Evolutionary conservation across 2,329 filamentous ascomycete genomes (phyloP).

Genomic region (Cladosporium sp.): DNA sequence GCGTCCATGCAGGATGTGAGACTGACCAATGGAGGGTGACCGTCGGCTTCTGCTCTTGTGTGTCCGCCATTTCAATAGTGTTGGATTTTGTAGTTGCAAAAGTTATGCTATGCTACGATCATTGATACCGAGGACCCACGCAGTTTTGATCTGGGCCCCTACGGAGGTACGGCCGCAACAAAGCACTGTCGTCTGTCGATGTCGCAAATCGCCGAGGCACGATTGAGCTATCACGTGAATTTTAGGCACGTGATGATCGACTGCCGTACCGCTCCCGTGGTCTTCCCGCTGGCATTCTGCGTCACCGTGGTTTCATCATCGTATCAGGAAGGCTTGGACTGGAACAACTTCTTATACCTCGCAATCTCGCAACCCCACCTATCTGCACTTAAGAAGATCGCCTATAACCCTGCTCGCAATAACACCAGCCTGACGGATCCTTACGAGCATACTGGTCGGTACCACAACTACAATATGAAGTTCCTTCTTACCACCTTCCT

Average conservation of each 20-base stretch:
- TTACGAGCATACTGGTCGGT: not conserved
- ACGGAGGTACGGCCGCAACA: not conserved
- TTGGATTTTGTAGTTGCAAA: not conserved
- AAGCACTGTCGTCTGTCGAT: not conserved
- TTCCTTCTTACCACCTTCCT: conserved; percentile 22
- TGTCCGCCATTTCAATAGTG: not conserved
- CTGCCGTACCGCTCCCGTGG: not conserved
- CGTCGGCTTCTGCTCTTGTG: conserved; percentile 8
- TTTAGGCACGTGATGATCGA: too few species aligned
- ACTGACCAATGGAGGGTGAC: conserved; percentile 11
- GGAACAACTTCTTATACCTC: not conserved
- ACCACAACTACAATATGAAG: conserved; percentile 25
- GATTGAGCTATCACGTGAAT: not conserved
- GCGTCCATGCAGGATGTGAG: not conserved
- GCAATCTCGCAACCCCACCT: not conserved
- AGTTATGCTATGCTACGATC: not conserved
- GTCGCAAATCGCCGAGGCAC: not conserved
- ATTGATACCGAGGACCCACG: too few species aligned
- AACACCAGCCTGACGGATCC: not conserved
- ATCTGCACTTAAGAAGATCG: not conserved
- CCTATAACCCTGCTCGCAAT: not conserved
- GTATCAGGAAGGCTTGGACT: not conserved
- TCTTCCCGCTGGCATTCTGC: not conserved
- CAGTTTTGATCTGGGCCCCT: too few species aligned
- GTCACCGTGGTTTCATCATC: not conserved